Base-by-base conservation (phyloP, 306 rosid species). In the Gillenia trifoliata region DNA sequence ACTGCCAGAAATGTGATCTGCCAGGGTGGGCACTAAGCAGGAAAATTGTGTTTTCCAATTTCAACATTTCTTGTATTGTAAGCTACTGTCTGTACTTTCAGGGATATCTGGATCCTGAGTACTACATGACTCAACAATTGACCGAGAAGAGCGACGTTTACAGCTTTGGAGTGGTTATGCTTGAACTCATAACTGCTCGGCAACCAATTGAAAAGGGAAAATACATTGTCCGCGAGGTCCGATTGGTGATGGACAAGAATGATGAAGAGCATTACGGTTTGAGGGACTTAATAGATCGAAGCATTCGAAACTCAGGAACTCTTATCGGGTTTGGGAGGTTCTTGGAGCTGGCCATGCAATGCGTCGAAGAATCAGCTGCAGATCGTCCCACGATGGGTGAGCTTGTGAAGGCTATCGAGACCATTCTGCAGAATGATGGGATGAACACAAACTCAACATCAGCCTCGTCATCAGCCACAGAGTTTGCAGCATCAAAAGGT, bases 81-180 rank as follows among this genome's bases (percentile, higher is more conserved):
- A 61, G 71, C 16, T 56, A 31, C 20, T 9, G 8, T 31, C 45
- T 22, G 11, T 16, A 29, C 50, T 25, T 83, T 80, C 87, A 94
- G 98, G 99, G 99, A 12, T 94, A 94, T 78, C 66, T 94, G 36
- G 99, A 94, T 83, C 99, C 97, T 3, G 95, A 94, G 82, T 94
- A 94, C 68, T 94, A 94, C 87, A 84, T 90, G 96, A 94, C 96
- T 25, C 96, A 94, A 64, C 97, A 94, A 57, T 76, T 94, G 38
- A 90, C 96, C 0, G 97, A 90, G 66, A 94, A 92, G 80, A 92
- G 97, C 41, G 99, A 94, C 29, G 96, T 92, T 43, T 94, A 94
- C 76, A 92, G 99, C 65, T 94, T 87, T 36, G 99, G 99, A 13
- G 97, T 94, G 0, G 97, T 94, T 2, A 90, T 94, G 97, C 85